Percentiles rank a stretch among this genome's conserved stretches.
Conservation (phyloP, 768 basidiomycete species). For the Calvatia gigantea region DNA sequence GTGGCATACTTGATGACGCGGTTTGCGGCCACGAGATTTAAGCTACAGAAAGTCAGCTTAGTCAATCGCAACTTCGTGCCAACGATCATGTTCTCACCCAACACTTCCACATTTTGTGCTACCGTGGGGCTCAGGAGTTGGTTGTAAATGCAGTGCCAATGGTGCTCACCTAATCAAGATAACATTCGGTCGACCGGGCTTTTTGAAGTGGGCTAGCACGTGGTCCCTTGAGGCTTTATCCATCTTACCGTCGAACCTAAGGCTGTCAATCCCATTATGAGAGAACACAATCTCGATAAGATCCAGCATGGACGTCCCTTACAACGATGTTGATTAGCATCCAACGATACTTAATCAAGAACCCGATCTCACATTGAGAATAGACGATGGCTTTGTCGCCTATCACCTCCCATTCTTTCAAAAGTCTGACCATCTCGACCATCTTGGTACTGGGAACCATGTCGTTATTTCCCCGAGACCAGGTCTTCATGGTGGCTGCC, state of each 20-base stretch:
- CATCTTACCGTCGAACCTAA: conserved; percentile 74
- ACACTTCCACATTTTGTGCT: conserved; percentile 71
- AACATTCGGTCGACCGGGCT: conserved; percentile 51
- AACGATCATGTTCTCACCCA: conserved; percentile 26
- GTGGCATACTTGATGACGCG: conserved; percentile 60
- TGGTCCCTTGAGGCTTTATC: conserved; percentile 46
- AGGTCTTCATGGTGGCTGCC: conserved; percentile 45
- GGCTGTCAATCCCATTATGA: conserved; percentile 51
- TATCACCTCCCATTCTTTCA: conserved; percentile 55
- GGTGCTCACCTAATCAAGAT: conserved; percentile 56
- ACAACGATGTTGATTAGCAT: neutral
- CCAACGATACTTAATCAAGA: neutral
- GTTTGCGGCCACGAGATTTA: conserved; percentile 66
- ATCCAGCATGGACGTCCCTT: conserved; percentile 75
- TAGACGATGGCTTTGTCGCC: conserved; percentile 72
- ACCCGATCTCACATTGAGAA: conserved; percentile 54
- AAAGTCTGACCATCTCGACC: conserved; percentile 47
- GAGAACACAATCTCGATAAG: conserved; percentile 57
- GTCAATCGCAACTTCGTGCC: neutral
- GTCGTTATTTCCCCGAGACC: conserved; percentile 58
- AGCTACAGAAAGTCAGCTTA: conserved; percentile 21
- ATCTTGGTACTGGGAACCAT: conserved; percentile 71
- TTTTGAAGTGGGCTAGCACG: conserved; percentile 51
- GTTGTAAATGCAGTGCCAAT: neutral
- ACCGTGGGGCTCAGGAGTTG: neutral